Conservation (phyloP, 148 eudicot species). For the Suaeda aralocaspica region DNA sequence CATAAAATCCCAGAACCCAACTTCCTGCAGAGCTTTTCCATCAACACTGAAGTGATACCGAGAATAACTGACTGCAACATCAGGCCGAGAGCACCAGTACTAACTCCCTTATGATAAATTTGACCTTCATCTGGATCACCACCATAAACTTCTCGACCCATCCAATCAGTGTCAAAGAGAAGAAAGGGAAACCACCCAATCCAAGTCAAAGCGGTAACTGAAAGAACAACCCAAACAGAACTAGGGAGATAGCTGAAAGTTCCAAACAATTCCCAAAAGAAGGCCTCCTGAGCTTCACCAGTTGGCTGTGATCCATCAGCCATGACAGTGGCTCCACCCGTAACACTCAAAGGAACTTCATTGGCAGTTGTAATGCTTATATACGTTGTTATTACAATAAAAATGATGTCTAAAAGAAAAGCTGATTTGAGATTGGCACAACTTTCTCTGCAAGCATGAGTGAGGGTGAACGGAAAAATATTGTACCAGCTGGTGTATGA, state of each 20-base stretch:
- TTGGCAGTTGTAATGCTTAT: slow-evolving; percentile 65
- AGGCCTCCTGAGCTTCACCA: slow-evolving; percentile 68
- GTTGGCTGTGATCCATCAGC: slow-evolving; percentile 36
- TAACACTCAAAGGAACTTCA: slow-evolving; percentile 52
- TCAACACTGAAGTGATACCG: slow-evolving; percentile 77
- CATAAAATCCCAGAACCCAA: slow-evolving; percentile 87
- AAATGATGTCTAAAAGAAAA: slow-evolving; percentile 44
- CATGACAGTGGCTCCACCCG: slow-evolving; percentile 20
- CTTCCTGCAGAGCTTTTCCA: slow-evolving; percentile 88
- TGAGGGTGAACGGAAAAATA: slow-evolving; percentile 73
- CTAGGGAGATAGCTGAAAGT: slow-evolving; percentile 72
- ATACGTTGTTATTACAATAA: slow-evolving; percentile 64
- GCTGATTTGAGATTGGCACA: slow-evolving; percentile 96
- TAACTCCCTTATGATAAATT: slow-evolving; percentile 67
- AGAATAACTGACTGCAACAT: slow-evolving; percentile 86
- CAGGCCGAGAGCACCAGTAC: slow-evolving; percentile 92
- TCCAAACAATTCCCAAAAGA: slow-evolving; percentile 91
- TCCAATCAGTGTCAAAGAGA: slow-evolving; percentile 98
- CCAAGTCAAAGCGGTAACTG: slow-evolving; percentile 86
- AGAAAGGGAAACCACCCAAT: slow-evolving; percentile 97
- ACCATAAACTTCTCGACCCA: slow-evolving; percentile 94
- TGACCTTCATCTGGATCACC: slow-evolving; percentile 79
- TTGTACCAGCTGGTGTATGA: slow-evolving; percentile 73
- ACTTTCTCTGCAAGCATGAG: slow-evolving; percentile 57
- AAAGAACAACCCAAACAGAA: slow-evolving; percentile 74